These are phyloP conservation scores for Nicotiana otophora DNA, from an alignment of 257 asterid genomes.

Conservation along the genomic window DNA sequence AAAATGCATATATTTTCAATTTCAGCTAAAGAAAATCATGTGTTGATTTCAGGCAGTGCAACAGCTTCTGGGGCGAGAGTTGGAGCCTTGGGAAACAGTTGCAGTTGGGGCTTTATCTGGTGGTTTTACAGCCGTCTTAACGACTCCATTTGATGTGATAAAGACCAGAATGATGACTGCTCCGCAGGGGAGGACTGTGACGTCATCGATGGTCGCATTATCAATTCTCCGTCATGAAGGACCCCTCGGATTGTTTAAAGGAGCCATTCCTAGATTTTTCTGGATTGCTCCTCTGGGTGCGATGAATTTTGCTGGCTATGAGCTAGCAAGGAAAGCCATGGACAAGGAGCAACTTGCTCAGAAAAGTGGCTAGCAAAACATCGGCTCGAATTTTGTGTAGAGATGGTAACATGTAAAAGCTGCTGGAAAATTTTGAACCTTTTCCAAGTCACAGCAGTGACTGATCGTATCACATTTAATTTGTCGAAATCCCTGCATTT, in stretches of 20 bases:
- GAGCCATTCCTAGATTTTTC: constrained; percentile 81
- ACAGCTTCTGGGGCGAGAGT: constrained; percentile 54
- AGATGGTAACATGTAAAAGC: background rate
- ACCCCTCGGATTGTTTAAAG: constrained; percentile 68
- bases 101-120: constrained; percentile 88
- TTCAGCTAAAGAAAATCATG: background rate
- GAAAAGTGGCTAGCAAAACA: constrained; percentile 11
- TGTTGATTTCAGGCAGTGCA: constrained; percentile 48
- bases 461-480: constrained; percentile 7
- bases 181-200: constrained; percentile 44
- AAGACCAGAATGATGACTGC: constrained; percentile 86
- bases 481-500: constrained; percentile 22
- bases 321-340: constrained; percentile 74
- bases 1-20: background rate
- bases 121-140: constrained; percentile 68
- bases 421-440: constrained; percentile 19
- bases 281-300: constrained; percentile 96
- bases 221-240: constrained; percentile 65
- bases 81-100: constrained; percentile 78
- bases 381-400: background rate
- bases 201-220: constrained; percentile 41
- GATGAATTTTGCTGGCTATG: constrained; percentile 90
- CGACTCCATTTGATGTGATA: constrained; percentile 84
- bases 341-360: constrained; percentile 36
- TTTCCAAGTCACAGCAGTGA: constrained; percentile 10